Evolutionary conservation across 306 rosid species (phyloP).

Genomic region (Hylodesmum podocarpum): DNA sequence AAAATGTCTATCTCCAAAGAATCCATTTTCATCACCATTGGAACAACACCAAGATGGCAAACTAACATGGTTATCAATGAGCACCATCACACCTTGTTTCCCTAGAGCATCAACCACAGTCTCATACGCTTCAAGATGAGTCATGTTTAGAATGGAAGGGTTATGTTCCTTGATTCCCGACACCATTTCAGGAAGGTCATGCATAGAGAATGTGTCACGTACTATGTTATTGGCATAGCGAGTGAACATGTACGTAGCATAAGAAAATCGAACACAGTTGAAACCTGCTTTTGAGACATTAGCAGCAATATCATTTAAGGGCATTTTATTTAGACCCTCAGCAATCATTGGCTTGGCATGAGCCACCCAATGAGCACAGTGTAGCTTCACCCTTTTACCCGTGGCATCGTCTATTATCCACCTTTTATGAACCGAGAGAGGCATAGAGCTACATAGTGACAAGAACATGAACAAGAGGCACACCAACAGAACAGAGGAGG

Average conservation of each 20-base stretch:
- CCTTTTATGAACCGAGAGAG: constrained; percentile 41
- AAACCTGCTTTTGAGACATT: not conserved
- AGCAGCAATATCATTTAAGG: constrained; percentile 16
- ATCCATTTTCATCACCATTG: constrained; percentile 36
- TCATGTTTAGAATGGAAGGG: constrained; percentile 37
- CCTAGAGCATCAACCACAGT: constrained; percentile 38
- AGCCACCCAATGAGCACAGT: constrained; percentile 40
- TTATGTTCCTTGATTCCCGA: constrained; percentile 24
- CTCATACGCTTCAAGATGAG: constrained; percentile 34
- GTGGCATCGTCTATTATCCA: constrained; percentile 46
- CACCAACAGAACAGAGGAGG: too few relatives aligned
- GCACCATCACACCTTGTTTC: constrained; percentile 19
- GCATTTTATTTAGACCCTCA: constrained; percentile 37
- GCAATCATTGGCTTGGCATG: constrained; percentile 38
- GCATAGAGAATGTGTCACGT: not conserved
- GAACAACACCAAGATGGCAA: constrained; percentile 44
- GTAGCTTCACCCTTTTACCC: constrained; percentile 38
- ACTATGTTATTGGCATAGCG: constrained; percentile 13
- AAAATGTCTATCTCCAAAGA: constrained; percentile 43
- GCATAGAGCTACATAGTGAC: constrained; percentile 22
- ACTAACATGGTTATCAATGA: constrained; percentile 48
- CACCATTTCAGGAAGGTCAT: not conserved
- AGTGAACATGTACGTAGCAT: constrained; percentile 45
- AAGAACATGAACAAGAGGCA: too few relatives aligned
- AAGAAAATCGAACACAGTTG: constrained; percentile 49